Evolutionary conservation across 2,329 filamentous ascomycete species (phyloP).

Genomic region (Fusarium subtropicale): DNA sequence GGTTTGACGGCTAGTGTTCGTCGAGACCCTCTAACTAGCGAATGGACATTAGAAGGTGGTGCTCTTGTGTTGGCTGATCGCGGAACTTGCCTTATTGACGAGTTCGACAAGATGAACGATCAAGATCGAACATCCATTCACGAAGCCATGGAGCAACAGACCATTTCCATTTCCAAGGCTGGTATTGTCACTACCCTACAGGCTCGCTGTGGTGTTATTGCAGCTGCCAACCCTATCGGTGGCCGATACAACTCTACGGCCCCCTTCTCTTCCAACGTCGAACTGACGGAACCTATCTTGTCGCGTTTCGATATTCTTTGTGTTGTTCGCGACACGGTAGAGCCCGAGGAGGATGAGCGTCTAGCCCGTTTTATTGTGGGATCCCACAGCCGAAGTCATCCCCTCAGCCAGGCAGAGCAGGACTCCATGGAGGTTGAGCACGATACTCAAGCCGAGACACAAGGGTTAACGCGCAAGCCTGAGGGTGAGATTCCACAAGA

Average conservation of each 20-base stretch:
- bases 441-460: slow-evolving; percentile 58
- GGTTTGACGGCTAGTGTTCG: slow-evolving; percentile 97
- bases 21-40: slow-evolving; percentile 91
- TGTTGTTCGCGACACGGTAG: slow-evolving; percentile 94
- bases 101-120: slow-evolving; percentile 99
- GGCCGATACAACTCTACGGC: slow-evolving; percentile 97
- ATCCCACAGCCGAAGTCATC: slow-evolving; percentile 92
- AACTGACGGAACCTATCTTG: slow-evolving; percentile 95
- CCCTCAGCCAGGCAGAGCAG: slow-evolving; percentile 63
- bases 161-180: slow-evolving; percentile 98
- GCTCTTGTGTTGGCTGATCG: slow-evolving; percentile 94
- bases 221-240: slow-evolving; percentile 94
- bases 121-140: slow-evolving; percentile 98
- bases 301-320: slow-evolving; percentile 98
- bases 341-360: slow-evolving; percentile 90
- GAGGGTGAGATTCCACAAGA: slow-evolving; percentile 88
- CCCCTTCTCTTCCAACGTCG: slow-evolving; percentile 95
- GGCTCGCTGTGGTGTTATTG: slow-evolving; percentile 94
- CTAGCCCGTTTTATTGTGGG: slow-evolving; percentile 95
- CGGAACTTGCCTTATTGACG: slow-evolving; percentile 95
- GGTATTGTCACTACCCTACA: slow-evolving; percentile 98
- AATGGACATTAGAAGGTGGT: slow-evolving; percentile 97
- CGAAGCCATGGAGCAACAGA: slow-evolving; percentile 99
- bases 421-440: slow-evolving; percentile 73
- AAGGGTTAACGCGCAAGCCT: slow-evolving; percentile 44